Evolutionary conservation across 2,329 filamentous ascomycete species (phyloP), one percentile per base, ranked within the genome.

Genomic region (Teratosphaeria gauchensis): DNA sequence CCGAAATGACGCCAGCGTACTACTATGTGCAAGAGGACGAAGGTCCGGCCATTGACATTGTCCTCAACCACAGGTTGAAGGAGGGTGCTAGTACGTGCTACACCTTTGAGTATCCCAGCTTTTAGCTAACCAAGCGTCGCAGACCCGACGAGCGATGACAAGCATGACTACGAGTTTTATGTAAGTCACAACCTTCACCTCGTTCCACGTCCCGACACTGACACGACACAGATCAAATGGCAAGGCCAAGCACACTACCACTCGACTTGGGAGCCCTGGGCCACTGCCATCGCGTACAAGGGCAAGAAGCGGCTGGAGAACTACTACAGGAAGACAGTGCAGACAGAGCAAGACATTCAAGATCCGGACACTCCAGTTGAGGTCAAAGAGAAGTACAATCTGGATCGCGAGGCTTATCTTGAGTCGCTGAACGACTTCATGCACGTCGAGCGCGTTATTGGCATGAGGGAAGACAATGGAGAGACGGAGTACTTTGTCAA

Each of bases 221-320:
- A 71, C 63, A 54, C 46, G 54, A 19, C 81, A 66, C 83, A 87
- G 74, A 91, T 99, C 74, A 99, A 99, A 77, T 99, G 95, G 94
- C 90, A 96, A 74, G 90, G 87, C 65, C 90, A 91, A 74, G 95
- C 94, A 11, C 91, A 99, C 72, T 86, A 95, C 66, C 94, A 99
- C 76, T 89, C 95, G 58, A 95, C 91, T 0, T 99, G 94, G 92
- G 92, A 97, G 74, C 86, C 85, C 0, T 86, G 87, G 60, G 85
- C 89, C 58, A 82, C 80, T 21, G 82, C 96, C 31, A 81, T 84
- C 28, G 83, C 85, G n/a, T 88, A 87, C 70, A 89, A 90, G 62
- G 92, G 94, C 61, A 87, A 87, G 64, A 89, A 92, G 54, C 91
- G 92, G 59, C 81, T 99, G 7, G 94, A 97, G 70, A 99, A 99